A percentile compares a stretch with the other conserved stretches of the same genome.
Conservation (phyloP, 495 filamentous ascomycete genomes). For the Chaetomium fimeti region DNA sequence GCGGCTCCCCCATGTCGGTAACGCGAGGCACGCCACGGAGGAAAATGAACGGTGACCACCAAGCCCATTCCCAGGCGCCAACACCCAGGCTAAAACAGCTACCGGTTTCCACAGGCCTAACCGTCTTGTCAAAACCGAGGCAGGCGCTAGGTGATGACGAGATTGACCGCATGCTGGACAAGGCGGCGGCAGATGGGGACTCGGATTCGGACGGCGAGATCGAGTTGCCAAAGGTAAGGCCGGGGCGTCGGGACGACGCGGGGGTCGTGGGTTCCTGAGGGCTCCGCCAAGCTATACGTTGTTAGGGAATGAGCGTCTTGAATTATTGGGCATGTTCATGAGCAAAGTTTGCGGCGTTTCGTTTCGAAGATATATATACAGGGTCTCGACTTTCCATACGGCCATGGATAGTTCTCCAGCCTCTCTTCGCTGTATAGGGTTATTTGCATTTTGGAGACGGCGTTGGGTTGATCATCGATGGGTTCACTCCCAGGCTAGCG, state of each 20-base stretch:
- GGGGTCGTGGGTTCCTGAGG: conserved; percentile 10
- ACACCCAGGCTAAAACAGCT: conserved; percentile 33
- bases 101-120: conserved; percentile 43
- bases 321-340: not conserved
- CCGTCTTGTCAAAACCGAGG: conserved; percentile 37
- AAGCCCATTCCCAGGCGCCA: not conserved
- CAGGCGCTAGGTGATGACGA: conserved; percentile 43
- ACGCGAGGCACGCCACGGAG: conserved; percentile 44
- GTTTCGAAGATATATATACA: not conserved
- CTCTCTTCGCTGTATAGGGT: not conserved
- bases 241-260: conserved; percentile 35
- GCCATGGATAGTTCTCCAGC: not conserved
- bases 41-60: not conserved
- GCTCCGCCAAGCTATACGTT: not conserved
- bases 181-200: conserved; percentile 38
- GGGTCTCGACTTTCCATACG: not conserved
- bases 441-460: not conserved
- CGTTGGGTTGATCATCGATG: conserved; percentile 28
- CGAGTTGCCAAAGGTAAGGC: conserved; percentile 34
- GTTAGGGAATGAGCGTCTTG: not conserved
- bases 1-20: conserved; percentile 34
- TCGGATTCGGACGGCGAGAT: conserved; percentile 54
- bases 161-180: conserved; percentile 50
- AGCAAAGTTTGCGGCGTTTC: not conserved
- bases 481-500: too few species aligned